Evolutionary conservation across 345 rosid genomes (phyloP), one percentile per base, ranked within the genome.

Genomic region (Nasturtium officinale): DNA sequence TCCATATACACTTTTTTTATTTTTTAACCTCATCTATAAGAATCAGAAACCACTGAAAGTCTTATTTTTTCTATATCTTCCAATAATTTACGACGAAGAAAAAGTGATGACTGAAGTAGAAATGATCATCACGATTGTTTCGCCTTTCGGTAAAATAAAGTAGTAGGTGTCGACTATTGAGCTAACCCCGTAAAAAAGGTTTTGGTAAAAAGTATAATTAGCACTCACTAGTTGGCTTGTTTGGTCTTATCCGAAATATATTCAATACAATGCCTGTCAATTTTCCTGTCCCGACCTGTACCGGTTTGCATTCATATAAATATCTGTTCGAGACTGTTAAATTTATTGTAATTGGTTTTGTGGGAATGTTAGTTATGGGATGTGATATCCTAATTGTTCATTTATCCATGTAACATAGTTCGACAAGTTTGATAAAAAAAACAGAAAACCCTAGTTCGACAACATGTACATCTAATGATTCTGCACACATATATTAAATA

Each of bases 81-180:
- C 48, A 32, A 9, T 12, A 13, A 9, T 17, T 15, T 7, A 65
- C 62, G 58, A 46, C 30, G 12, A 35, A 33, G 17, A 62, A 62
- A 45, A 73, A 35, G 65, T 57, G 25, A 35, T 7, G 26, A 65
- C 20, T 35, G 25, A 65, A 57, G 78, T 57, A 60, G 66, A 35
- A 47, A 74, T 56, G 25, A 46, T 23, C 23, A 45, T 64, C 71
- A 64, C 18, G 35, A 45, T 43, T 15, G 26, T 38, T 42, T 30
- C 1, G 21, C 26, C 71, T 66, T 67, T 73, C 77, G 59, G 65
- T 56, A 8, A 64, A 64, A 25, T 33, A 25, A 64, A 23, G 42
- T 30, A 17, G 15, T 33, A 23, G 56, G 63, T 55, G 43, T 1
- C 13, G 9, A 67, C 29, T 53, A 12, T 32, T 1, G 16, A 42